Percentiles rank a stretch among this genome's conserved stretches.
Evolutionary conservation across 2,329 filamentous ascomycete genomes (phyloP).

Genomic region (Aspergillus tanneri): DNA sequence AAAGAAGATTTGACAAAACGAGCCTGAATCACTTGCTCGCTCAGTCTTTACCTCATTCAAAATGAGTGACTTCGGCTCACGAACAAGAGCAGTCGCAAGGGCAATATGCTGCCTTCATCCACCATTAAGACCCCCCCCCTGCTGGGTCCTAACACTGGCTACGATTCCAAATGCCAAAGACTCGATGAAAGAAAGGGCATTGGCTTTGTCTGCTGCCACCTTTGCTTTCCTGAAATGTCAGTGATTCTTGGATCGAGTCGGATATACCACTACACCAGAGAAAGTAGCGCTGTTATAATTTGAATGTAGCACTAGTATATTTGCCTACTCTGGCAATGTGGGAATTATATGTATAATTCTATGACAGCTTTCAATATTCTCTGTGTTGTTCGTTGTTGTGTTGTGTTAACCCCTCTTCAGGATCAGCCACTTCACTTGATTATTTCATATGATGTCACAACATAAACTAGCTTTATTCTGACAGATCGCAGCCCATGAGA

Average conservation of each 20-base stretch:
- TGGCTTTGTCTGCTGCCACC: background rate
- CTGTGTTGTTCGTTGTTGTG: too few species aligned
- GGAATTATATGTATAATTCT: too few species aligned
- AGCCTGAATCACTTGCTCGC: background rate
- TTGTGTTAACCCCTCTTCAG: too few species aligned
- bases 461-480: too few species aligned
- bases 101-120: conserved; percentile 89
- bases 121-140: conserved; percentile 76
- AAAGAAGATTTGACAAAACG: conserved; percentile 48
- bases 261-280: too few species aligned
- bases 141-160: conserved; percentile 73
- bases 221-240: background rate
- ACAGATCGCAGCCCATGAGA: too few species aligned
- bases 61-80: conserved; percentile 75
- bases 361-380: too few species aligned
- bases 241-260: background rate
- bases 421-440: too few species aligned
- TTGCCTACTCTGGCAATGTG: too few species aligned
- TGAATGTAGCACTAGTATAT: too few species aligned
- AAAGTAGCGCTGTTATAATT: too few species aligned
- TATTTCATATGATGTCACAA: too few species aligned
- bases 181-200: background rate
- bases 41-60: conserved; percentile 31
- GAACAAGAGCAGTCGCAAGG: conserved; percentile 76
- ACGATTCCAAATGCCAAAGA: background rate